Percentiles rank a stretch among this genome's conserved stretches.
These are phyloP conservation scores for Ascochyta viciae-villosae DNA, from an alignment of 2,329 filamentous ascomycete species.

Conservation along the genomic window DNA sequence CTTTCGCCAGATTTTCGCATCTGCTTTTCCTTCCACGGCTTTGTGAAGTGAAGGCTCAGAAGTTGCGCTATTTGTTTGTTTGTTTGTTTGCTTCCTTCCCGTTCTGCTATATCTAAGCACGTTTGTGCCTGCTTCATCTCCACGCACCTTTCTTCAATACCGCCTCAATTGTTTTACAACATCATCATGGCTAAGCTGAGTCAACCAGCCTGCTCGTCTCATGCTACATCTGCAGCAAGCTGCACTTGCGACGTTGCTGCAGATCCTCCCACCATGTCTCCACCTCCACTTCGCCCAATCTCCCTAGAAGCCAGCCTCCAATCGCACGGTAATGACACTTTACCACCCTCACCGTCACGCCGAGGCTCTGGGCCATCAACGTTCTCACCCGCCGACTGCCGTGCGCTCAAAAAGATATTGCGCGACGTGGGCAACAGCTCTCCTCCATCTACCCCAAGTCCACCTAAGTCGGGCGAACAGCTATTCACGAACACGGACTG, in stretches of 20 bases:
- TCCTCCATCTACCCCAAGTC: neutral
- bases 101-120: neutral
- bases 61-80: slow-evolving; percentile 2
- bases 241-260: neutral
- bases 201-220: neutral
- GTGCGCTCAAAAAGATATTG: slow-evolving; percentile 20
- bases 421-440: slow-evolving; percentile 4
- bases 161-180: neutral
- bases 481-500: neutral
- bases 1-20: no score
- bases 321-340: neutral
- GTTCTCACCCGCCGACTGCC: slow-evolving; percentile 21
- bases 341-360: neutral
- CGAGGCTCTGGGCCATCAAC: neutral
- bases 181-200: slow-evolving; percentile 13
- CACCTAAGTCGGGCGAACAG: neutral
- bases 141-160: neutral
- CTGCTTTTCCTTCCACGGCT: neutral
- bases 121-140: neutral
- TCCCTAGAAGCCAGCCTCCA: slow-evolving; percentile 1
- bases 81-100: slow-evolving; percentile 11
- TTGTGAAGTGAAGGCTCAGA: slow-evolving; percentile 3
- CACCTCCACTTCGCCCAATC: slow-evolving; percentile 4
- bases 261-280: neutral
- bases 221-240: neutral